Evolutionary conservation across 169 alveolate genomes (phyloP), one percentile per base, ranked within the genome.

Genomic region (Plasmodium reichenowi): DNA sequence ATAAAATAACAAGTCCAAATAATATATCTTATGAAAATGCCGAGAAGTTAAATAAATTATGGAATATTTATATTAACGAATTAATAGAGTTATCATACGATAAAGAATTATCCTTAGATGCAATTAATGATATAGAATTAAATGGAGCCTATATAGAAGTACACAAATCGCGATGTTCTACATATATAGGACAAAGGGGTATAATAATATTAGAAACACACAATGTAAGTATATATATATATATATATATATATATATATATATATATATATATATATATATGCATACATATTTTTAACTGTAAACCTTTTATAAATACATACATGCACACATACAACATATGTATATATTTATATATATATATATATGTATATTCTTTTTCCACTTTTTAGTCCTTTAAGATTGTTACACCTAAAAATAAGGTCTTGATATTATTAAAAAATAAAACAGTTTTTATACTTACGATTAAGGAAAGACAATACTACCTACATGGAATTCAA

Each of bases 91-190:
- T 72, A 56, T 54, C 87, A 70, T 45, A 71, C 5, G 48, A 29
- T 12, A 47, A 86, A 1, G 87, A 86, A 52, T 48, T 86, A 66
- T 20, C 58, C 43, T 38, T 50, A 60, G 74, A 60, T 24, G 62
- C 88, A 52, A 86, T 86, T 32, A 71, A 86, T 86, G 92, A 86
- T 3, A 58, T 86, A 75, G 92, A 86, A 20, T 62, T 86, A 43
- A 86, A 86, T 52, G 92, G 92, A n/a, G 92, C 92, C 7, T 50
- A 72, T 22, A 26, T 86, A 20, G 92, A 86, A 86, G 62, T 86
- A 38, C 92, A 86, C 45, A 86, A 86, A 48, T 86, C 92, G 5
- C 87, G 87, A 9, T 86, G 92, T 10, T 29, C 92, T 0, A 45
- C 92, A 15, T 86, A 86, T 60, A 52, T 86, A n/a, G 92, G 92